Evolutionary conservation across 139 green algal species (phyloP).

Genomic region (Chlamydomonas schloesseri): DNA sequence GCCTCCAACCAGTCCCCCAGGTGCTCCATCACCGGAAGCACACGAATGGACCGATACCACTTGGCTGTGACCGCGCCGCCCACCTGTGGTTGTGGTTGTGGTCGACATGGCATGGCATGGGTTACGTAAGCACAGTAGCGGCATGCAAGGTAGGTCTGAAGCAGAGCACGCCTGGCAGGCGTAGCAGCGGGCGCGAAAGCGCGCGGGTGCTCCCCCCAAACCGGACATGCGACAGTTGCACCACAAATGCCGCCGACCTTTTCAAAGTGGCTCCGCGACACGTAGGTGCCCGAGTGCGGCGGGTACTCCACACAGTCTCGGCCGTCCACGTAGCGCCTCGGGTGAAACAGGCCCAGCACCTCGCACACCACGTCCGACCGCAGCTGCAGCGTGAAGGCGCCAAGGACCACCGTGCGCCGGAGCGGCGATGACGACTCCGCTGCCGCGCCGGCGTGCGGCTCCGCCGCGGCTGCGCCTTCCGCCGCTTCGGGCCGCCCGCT

Average conservation of each 20-base stretch:
- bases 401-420: background rate
- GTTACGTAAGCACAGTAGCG: too few relatives aligned
- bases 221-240: too few relatives aligned
- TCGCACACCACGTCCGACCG: background rate
- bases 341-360: conserved; percentile 21
- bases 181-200: too few relatives aligned
- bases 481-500: background rate
- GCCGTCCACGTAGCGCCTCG: background rate
- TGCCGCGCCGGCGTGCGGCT: background rate
- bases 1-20: background rate
- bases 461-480: background rate
- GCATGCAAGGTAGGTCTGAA: too few relatives aligned
- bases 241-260: too few relatives aligned
- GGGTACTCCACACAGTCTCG: conserved; percentile 17
- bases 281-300: background rate
- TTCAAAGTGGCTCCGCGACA: conserved; percentile 22
- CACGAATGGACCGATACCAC: conserved; percentile 55
- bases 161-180: too few relatives aligned
- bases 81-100: background rate
- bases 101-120: too few relatives aligned
- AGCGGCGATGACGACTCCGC: background rate
- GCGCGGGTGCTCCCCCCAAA: too few relatives aligned
- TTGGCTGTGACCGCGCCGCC: conserved; percentile 15
- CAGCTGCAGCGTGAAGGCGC: background rate
- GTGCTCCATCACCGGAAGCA: conserved; percentile 45